Evolutionary conservation across 768 basidiomycete species (phyloP).

Genomic region (Macrolepiota albuminosa): DNA sequence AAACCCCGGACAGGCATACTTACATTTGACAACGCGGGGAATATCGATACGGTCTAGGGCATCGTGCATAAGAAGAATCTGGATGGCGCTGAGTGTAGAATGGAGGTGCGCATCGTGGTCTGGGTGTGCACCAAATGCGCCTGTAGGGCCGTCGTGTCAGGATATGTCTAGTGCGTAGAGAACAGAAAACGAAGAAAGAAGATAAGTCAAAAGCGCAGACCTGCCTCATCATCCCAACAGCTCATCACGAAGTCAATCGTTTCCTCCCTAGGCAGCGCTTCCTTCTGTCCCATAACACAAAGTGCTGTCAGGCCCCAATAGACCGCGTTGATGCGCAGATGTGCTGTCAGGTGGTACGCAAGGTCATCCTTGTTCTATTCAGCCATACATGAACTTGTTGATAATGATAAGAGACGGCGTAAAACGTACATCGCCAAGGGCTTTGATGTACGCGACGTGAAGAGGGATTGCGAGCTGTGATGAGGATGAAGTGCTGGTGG

Average conservation of each 20-base stretch:
- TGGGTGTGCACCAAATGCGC: constrained; percentile 89
- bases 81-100: constrained; percentile 86
- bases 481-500: not conserved
- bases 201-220: constrained; percentile 28
- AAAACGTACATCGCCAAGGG: constrained; percentile 56
- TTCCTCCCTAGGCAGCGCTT: constrained; percentile 78
- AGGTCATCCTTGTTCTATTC: constrained; percentile 78
- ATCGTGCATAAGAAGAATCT: constrained; percentile 84
- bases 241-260: constrained; percentile 88
- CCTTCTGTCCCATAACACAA: constrained; percentile 69
- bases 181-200: not conserved
- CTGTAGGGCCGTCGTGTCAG: constrained; percentile 34
- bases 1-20: constrained; percentile 14
- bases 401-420: not conserved
- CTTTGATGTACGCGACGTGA: constrained; percentile 74
- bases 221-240: constrained; percentile 93
- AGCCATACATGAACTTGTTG: not conserved
- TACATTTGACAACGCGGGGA: constrained; percentile 71
- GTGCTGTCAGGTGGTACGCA: constrained; percentile 84
- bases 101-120: constrained; percentile 89
- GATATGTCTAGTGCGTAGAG: not conserved
- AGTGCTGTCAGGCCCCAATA: constrained; percentile 96
- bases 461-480: constrained; percentile 39
- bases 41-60: constrained; percentile 69
- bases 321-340: constrained; percentile 91